A percentile compares a stretch with the other conserved stretches of the same genome.
Conservation (phyloP, 1,284 basidiomycete genomes). For the Ganoderma lingzhi region DNA sequence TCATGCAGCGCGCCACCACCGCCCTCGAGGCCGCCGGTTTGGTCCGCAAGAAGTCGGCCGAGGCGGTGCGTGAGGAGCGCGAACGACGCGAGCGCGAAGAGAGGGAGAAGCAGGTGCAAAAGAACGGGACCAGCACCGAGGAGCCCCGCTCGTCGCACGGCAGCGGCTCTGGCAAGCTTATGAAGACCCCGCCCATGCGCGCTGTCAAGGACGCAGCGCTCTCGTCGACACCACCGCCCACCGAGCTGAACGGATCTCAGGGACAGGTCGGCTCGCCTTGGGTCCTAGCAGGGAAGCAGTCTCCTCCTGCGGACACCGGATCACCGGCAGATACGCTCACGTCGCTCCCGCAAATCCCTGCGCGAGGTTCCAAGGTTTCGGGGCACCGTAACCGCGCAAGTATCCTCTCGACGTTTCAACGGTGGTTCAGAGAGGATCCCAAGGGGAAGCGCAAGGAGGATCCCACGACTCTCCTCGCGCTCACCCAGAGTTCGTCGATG, state of each 20-base stretch:
- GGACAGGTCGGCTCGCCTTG: slow-evolving; percentile 70
- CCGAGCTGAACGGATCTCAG: slow-evolving; percentile 49
- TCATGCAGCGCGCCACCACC: slow-evolving; percentile 93
- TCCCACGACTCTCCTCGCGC: slow-evolving; percentile 29
- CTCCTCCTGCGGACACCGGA: slow-evolving; percentile 55
- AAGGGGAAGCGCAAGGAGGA: slow-evolving; percentile 67
- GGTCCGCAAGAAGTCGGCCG: slow-evolving; percentile 81
- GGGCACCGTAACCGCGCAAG: slow-evolving; percentile 70
- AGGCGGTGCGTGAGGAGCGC: slow-evolving; percentile 57
- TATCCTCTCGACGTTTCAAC: slow-evolving; percentile 73
- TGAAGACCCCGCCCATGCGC: slow-evolving; percentile 73
- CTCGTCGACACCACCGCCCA: slow-evolving; percentile 59
- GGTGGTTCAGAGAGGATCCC: slow-evolving; percentile 84
- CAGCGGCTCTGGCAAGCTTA: slow-evolving; percentile 64
- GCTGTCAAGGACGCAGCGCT: slow-evolving; percentile 56
- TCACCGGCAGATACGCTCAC: slow-evolving; percentile 61
- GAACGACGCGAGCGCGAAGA: slow-evolving; percentile 57
- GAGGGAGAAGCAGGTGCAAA: slow-evolving; percentile 52
- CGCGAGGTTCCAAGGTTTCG: slow-evolving; percentile 42
- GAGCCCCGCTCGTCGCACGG: slow-evolving; percentile 71
- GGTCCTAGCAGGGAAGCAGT: slow-evolving; percentile 64
- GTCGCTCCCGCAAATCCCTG: slow-evolving; percentile 62
- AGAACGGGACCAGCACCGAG: slow-evolving; percentile 52
- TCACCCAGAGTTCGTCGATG: slow-evolving; percentile 25
- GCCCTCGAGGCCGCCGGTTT: slow-evolving; percentile 84